Base-by-base conservation (phyloP, 2,329 filamentous ascomycete genomes). In the Diaporthe ampelina region DNA sequence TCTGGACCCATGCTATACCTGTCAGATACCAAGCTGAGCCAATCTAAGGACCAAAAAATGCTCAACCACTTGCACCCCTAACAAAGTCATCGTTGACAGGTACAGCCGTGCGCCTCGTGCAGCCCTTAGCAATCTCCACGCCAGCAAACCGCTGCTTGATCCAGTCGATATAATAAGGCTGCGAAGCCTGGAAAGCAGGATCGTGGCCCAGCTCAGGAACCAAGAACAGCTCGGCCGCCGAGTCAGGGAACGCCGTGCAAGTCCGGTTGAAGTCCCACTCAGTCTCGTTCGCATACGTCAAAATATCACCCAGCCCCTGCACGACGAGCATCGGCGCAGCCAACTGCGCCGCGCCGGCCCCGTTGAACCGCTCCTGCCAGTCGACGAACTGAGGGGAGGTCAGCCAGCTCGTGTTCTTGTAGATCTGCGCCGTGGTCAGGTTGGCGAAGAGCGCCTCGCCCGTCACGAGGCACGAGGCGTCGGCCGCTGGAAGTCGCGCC, bases 151-250 rank as follows among this genome's bases (percentile, higher is more conserved):
- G 58, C 58, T 61, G 58, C 37, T 37, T 61, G 3, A 61, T 61
- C 58, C 58, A 61, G 37, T 61, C 58, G 58, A 61, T 61, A 40
- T 61, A 61, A 2, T 43, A 61, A 61, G 58, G 58, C n/a, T 61
- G 58, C 37, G 58, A 37, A 45, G 58, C 58, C 24, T 43, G 37
- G 24, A 61, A 43, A 29, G 37, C 37, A 17, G 58, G 37, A 61
- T 61, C 58, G 8, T 61, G 58, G 3, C 58, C 58, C 58, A 61
- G 58, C n/a, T 26, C 58, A 13, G 58, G 58, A 0, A 61, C n/a
- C 35, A 61, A 1, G 24, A 19, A 61, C 1, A 61, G 58, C 37
- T 61, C 58, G 29, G 58, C 58, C 15, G 58, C 26, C 1, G 58
- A 61, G n/a, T 29, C 19, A n/a, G 58, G 58, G 29, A 61, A 61